Conservation (phyloP, 352 stramenopile genomes). For the Globisporangium mamillatum region DNA sequence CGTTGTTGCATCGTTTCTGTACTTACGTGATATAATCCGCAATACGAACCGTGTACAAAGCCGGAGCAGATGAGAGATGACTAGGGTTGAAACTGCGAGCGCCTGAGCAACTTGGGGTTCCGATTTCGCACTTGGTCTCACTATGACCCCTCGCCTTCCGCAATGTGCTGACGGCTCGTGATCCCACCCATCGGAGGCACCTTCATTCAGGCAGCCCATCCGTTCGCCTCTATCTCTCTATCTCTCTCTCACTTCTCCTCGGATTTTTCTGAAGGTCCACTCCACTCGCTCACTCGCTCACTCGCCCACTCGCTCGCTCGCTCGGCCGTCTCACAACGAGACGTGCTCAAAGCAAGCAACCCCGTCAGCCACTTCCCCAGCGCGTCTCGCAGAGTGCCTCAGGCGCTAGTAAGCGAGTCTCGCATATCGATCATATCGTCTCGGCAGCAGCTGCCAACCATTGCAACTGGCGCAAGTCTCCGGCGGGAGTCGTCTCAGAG, state of each 20-base stretch:
- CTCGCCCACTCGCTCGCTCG: no score
- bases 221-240: neutral
- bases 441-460: neutral
- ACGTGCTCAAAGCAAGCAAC: neutral
- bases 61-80: neutral
- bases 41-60: neutral
- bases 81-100: slow-evolving; percentile 1
- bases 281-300: neutral
- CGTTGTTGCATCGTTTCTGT: neutral
- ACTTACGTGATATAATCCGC: neutral
- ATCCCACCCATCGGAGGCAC: neutral
- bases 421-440: neutral
- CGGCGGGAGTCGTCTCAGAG: no score
- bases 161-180: neutral
- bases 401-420: neutral
- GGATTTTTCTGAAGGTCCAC: slow-evolving; percentile 4
- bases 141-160: neutral
- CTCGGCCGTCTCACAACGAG: slow-evolving; percentile 6
- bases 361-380: neutral
- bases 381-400: neutral
- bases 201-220: neutral
- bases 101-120: neutral
- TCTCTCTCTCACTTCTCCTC: neutral
- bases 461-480: neutral
- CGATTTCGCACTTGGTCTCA: slow-evolving; percentile 3